phyloP scores from a whole-genome alignment of 495 filamentous ascomycete species.

The Penicillium silybi region DNA sequence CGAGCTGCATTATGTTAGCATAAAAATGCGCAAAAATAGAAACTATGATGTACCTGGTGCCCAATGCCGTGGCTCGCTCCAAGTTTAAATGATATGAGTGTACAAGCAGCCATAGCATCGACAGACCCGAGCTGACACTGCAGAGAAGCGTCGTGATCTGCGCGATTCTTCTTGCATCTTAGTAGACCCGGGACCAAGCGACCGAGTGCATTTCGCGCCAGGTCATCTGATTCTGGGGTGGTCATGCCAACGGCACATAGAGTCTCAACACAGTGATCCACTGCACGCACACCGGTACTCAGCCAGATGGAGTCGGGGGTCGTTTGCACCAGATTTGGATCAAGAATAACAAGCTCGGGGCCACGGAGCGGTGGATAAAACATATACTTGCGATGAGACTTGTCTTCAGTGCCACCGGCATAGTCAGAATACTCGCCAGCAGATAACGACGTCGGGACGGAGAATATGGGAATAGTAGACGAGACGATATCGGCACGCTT shows the following conservation, averaged over 20 bases:
- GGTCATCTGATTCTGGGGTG: neutral
- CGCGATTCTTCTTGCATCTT: neutral
- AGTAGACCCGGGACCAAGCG: neutral
- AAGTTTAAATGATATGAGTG: neutral
- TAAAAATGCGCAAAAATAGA: neutral
- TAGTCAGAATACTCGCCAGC: constrained; percentile 2
- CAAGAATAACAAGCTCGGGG: neutral
- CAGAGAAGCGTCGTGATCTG: neutral
- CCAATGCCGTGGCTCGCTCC: constrained; percentile 4
- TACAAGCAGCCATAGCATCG: neutral
- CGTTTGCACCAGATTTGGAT: neutral
- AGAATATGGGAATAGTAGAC: constrained; percentile 65
- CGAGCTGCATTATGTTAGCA: neutral
- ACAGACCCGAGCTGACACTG: neutral
- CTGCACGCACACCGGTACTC: neutral
- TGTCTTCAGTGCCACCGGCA: neutral
- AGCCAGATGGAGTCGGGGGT: constrained; percentile 2
- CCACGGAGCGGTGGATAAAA: neutral
- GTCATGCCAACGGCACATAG: neutral
- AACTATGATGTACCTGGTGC: neutral
- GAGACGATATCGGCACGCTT: constrained; percentile 48
- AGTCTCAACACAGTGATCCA: constrained; percentile 1
- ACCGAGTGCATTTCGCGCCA: neutral
- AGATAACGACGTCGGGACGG: constrained; percentile 18
- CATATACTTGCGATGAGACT: neutral